These are phyloP conservation scores for Mollisia scopiformis DNA, from an alignment of 2,329 filamentous ascomycete species.

Conservation along the genomic window DNA sequence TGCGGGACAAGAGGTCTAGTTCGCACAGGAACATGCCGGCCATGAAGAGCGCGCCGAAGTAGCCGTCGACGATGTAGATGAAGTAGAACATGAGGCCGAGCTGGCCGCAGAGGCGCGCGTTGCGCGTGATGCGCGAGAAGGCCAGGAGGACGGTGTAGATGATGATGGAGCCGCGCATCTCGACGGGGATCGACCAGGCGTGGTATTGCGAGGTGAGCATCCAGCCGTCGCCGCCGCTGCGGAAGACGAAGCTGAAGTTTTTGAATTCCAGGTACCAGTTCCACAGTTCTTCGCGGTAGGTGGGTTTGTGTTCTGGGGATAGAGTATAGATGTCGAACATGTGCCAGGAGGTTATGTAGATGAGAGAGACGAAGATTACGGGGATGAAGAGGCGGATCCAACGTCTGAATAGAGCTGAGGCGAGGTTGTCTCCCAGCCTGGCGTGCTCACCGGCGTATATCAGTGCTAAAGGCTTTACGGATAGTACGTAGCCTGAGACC, in stretches of 20 bases:
- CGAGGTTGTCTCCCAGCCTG: conserved; percentile 43
- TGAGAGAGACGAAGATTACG: conserved; percentile 45
- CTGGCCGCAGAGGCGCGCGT: conserved; percentile 57
- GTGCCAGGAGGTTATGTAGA: conserved; percentile 34
- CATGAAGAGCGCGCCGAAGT: conserved; percentile 62
- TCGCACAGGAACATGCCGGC: conserved; percentile 65
- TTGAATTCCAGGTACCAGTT: conserved; percentile 55
- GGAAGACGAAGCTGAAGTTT: conserved; percentile 71
- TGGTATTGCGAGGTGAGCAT: conserved; percentile 62
- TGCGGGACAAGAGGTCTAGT: conserved; percentile 56
- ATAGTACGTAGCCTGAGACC: conserved; percentile 53
- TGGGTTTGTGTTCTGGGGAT: conserved; percentile 22
- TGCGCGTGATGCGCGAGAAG: conserved; percentile 56
- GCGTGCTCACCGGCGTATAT: conserved; percentile 42
- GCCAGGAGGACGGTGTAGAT: conserved; percentile 58
- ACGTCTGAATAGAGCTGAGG: conserved; percentile 50
- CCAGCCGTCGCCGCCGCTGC: conserved; percentile 58
- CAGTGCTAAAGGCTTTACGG: conserved; percentile 45
- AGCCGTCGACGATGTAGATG: conserved; percentile 68
- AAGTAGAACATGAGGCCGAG: conserved; percentile 63
- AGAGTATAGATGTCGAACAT: conserved; percentile 32
- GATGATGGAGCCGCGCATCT: conserved; percentile 66
- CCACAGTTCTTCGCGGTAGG: conserved; percentile 30
- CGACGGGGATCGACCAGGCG: conserved; percentile 60
- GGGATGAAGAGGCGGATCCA: conserved; percentile 50